Percentiles rank a stretch among this genome's conserved stretches.
These are phyloP conservation scores for Brassica hybrid DNA, from an alignment of 441 rosid species.

Conservation along the genomic window DNA sequence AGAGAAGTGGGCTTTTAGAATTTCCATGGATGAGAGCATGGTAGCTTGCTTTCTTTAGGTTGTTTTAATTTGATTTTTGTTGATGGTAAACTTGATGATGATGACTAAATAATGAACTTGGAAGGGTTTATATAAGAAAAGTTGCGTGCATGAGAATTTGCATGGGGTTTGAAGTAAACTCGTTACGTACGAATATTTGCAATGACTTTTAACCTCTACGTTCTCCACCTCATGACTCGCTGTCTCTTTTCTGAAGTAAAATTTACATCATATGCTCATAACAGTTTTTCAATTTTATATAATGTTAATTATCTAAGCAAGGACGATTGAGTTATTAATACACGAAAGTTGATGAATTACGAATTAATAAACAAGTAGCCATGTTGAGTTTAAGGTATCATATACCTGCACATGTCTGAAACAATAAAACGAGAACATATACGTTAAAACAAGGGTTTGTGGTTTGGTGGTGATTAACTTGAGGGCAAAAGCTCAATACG, in stretches of 20 bases:
- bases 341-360: too few species aligned
- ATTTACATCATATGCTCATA: background rate
- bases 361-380: too few species aligned
- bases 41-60: background rate
- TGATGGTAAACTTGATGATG: background rate
- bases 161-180: slow-evolving; percentile 3
- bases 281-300: background rate
- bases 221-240: slow-evolving; percentile 7
- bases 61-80: background rate
- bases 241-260: background rate
- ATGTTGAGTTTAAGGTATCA: too few species aligned
- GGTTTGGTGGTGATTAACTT: too few species aligned
- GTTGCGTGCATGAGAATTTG: background rate
- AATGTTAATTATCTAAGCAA: background rate
- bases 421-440: too few species aligned
- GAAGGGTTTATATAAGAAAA: background rate
- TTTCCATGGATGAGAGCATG: too few species aligned
- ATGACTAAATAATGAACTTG: too few species aligned
- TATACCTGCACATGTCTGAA: too few species aligned
- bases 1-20: too few species aligned
- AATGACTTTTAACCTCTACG: background rate
- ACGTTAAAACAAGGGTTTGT: too few species aligned
- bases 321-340: too few species aligned
- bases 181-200: background rate
- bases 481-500: too few species aligned